Conservation (phyloP, 176 grass and related monocot genomes). For the Juncus inflexus region DNA sequence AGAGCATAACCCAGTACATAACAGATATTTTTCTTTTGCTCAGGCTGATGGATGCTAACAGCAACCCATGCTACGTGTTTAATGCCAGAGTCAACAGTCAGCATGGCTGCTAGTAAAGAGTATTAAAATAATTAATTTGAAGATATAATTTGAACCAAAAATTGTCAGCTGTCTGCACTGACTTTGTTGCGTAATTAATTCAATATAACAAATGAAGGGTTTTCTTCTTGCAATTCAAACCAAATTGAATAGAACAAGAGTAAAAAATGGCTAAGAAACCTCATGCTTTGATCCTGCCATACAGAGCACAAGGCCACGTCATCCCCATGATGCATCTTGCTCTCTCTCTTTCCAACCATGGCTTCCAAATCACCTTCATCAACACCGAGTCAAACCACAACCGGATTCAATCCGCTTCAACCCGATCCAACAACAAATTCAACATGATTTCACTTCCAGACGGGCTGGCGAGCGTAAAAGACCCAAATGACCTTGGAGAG, state of each 20-base stretch:
- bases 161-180: too few relatives aligned
- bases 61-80: too few relatives aligned
- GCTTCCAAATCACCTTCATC: conserved; percentile 63
- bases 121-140: too few relatives aligned
- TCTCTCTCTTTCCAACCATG: conserved; percentile 34
- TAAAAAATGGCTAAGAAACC: conserved; percentile 23
- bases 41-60: too few relatives aligned
- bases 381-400: conserved; percentile 63
- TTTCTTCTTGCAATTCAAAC: not conserved
- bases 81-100: too few relatives aligned
- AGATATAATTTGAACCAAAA: too few relatives aligned
- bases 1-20: too few relatives aligned
- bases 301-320: conserved; percentile 70
- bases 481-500: conserved; percentile 18
- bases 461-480: conserved; percentile 15
- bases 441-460: conserved; percentile 20
- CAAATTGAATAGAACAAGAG: not conserved
- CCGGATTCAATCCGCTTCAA: conserved; percentile 11
- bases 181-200: not conserved
- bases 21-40: too few relatives aligned
- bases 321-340: conserved; percentile 55
- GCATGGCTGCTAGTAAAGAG: too few relatives aligned
- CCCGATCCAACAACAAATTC: too few relatives aligned
- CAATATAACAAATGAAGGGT: not conserved
- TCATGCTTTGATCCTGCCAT: conserved; percentile 51